Evolutionary conservation across 257 asterid genomes (phyloP).

Genomic region (Nicotiana benthamiana): DNA sequence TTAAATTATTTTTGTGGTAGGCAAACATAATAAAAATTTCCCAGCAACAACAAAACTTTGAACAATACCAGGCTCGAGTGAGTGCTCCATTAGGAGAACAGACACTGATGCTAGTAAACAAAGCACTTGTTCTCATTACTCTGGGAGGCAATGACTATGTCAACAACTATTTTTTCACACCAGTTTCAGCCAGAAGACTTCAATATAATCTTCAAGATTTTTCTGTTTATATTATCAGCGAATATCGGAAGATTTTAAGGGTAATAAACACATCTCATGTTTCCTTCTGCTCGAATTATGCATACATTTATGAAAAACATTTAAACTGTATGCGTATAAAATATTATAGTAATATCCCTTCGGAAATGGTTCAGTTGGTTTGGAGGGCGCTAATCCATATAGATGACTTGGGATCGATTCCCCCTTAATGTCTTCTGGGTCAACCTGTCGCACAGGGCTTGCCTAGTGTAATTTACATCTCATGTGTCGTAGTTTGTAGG

Average conservation of each 20-base stretch:
- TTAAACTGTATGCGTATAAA: no score
- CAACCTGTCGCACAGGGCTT: no score
- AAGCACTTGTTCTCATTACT: conserved; percentile 54
- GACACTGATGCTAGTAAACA: conserved; percentile 35
- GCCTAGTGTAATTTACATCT: no score
- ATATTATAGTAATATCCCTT: no score
- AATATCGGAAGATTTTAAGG: conserved; percentile 49
- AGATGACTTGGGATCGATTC: no score
- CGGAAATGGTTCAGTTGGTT: no score
- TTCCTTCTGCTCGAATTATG: no score
- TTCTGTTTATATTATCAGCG: conserved; percentile 40
- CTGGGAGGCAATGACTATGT: conserved; percentile 82
- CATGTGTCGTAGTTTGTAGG: no score
- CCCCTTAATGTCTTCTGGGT: no score
- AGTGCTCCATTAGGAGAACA: conserved; percentile 38
- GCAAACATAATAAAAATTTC: conserved; percentile 49
- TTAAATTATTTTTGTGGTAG: conserved; percentile 13
- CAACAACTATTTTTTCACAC: conserved; percentile 63
- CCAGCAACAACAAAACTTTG: conserved; percentile 33
- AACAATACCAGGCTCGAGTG: conserved; percentile 43
- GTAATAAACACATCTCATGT: conserved; percentile 14
- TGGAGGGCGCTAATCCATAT: no score
- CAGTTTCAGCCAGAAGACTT: conserved; percentile 39
- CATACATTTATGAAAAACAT: no score
- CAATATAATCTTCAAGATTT: conserved; percentile 41